A percentile compares a stretch with the other conserved stretches of the same genome.
These are phyloP conservation scores for Serendipita sp. DNA, from an alignment of 768 basidiomycete species.

Conservation along the genomic window DNA sequence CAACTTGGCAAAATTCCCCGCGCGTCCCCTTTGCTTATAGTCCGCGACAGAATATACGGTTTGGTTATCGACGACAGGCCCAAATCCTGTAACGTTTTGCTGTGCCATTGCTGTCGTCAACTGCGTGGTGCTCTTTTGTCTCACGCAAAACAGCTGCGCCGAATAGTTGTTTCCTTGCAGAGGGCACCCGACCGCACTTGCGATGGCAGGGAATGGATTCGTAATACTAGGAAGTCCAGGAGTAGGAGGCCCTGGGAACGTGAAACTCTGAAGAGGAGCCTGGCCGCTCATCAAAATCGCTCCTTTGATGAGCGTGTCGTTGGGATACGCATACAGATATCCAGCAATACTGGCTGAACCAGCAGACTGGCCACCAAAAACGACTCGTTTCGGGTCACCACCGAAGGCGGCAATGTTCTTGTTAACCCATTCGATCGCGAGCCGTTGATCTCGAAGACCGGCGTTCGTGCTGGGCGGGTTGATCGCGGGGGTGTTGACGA, in stretches of 20 bases:
- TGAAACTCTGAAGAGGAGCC: neutral
- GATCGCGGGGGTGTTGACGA: conserved; percentile 49
- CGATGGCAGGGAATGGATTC: neutral
- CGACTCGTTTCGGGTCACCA: conserved; percentile 40
- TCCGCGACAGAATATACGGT: neutral
- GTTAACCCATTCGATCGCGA: conserved; percentile 48
- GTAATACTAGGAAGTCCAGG: too few species aligned
- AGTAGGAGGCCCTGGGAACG: neutral
- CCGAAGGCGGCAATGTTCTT: conserved; percentile 47
- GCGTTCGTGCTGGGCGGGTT: conserved; percentile 43
- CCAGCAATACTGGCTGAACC: conserved; percentile 22
- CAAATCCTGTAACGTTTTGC: neutral
- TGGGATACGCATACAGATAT: neutral
- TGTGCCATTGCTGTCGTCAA: neutral
- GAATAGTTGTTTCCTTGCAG: neutral
- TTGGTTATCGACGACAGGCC: neutral
- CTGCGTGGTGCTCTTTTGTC: neutral
- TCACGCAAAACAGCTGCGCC: neutral
- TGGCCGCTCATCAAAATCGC: neutral
- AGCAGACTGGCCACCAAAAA: conserved; percentile 27
- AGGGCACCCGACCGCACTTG: neutral
- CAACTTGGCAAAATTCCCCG: neutral
- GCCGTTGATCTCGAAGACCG: conserved; percentile 52
- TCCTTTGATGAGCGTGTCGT: neutral
- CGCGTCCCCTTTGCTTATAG: neutral